A percentile compares a stretch with the other conserved stretches of the same genome.
Evolutionary conservation across 192 early-diverging fungal genomes (phyloP).

Genomic region (Funneliformis geosporum): DNA sequence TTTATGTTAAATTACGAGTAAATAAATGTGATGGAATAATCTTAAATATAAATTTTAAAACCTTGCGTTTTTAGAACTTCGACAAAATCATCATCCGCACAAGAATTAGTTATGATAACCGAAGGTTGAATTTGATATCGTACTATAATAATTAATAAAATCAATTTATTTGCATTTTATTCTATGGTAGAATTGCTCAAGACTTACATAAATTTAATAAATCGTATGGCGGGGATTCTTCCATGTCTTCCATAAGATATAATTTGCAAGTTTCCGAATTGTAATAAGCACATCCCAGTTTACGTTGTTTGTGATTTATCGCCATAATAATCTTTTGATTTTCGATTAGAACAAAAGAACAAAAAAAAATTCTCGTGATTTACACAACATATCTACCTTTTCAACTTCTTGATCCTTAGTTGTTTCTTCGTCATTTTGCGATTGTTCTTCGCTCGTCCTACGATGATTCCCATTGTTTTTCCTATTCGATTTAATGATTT

Average conservation of each 20-base stretch:
- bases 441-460: not conserved
- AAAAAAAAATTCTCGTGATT: not conserved
- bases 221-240: constrained; percentile 34
- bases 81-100: constrained; percentile 40
- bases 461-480: not conserved
- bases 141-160: constrained; percentile 28
- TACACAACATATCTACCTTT: not conserved
- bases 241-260: constrained; percentile 48
- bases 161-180: not conserved
- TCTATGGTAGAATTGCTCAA: not conserved
- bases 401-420: not conserved
- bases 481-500: not conserved
- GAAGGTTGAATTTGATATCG: constrained; percentile 41
- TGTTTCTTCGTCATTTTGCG: not conserved
- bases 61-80: constrained; percentile 31
- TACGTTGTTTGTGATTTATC: constrained; percentile 34
- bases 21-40: not conserved
- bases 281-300: constrained; percentile 45
- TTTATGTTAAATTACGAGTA: not conserved
- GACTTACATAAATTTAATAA: constrained; percentile 36
- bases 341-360: too few relatives aligned
- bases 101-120: constrained; percentile 35
- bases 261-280: constrained; percentile 34
- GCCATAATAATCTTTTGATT: constrained; percentile 42
- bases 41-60: not conserved